Percentiles rank a stretch among this genome's conserved stretches.
phyloP scores from a whole-genome alignment of 129 eudicot genomes.

The Gnaphalium uliginosum region DNA sequence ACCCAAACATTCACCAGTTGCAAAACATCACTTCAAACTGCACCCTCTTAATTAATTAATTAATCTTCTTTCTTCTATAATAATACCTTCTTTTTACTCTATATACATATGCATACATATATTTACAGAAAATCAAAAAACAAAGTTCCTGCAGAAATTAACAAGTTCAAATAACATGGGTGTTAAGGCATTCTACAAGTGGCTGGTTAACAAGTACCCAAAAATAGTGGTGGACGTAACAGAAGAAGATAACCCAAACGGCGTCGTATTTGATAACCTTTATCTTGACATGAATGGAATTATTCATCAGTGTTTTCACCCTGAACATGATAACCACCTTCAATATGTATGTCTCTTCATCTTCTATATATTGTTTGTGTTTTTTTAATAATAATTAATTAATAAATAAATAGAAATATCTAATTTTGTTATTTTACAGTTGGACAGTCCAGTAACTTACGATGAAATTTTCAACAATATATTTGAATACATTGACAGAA shows the following conservation, averaged over 20 bases:
- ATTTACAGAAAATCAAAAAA: neutral
- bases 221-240: conserved; percentile 36
- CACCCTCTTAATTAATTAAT: neutral
- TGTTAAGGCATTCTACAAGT: conserved; percentile 54
- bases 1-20: neutral
- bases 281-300: conserved; percentile 73
- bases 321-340: conserved; percentile 37
- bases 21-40: neutral
- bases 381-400: neutral
- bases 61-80: too few relatives aligned
- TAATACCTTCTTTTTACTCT: neutral
- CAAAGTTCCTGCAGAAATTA: conserved; percentile 38
- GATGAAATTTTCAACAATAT: conserved; percentile 52
- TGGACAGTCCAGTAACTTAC: conserved; percentile 37
- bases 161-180: too few relatives aligned
- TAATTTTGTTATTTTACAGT: conserved; percentile 25
- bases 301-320: conserved; percentile 78
- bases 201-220: conserved; percentile 52
- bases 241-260: conserved; percentile 44
- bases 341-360: neutral
- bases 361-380: neutral
- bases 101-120: neutral
- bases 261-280: conserved; percentile 54
- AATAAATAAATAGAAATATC: neutral
- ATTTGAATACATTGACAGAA: conserved; percentile 53